phyloP scores from a whole-genome alignment of 345 rosid genomes.

The Eucalyptus victrix region DNA sequence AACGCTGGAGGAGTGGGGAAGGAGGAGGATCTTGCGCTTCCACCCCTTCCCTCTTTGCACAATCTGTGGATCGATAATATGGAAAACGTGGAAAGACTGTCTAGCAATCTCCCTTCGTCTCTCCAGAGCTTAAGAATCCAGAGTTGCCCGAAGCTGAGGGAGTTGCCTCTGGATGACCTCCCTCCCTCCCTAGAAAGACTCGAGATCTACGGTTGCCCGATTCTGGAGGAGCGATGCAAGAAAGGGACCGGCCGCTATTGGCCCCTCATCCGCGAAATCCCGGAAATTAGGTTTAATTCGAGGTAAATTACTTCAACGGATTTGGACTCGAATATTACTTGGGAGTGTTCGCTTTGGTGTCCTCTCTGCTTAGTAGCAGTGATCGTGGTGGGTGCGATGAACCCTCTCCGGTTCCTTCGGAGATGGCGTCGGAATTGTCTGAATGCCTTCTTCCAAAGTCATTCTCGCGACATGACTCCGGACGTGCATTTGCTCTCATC shows the following conservation, averaged over 20 bases:
- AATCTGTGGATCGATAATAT: accelerated
- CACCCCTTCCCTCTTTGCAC: neutral
- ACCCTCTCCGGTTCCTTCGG: too few species aligned
- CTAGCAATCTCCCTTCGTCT: neutral
- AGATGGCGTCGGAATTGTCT: too few species aligned
- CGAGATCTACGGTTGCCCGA: accelerated
- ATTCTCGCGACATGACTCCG: too few species aligned
- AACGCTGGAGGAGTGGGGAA: neutral
- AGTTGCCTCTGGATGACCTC: neutral
- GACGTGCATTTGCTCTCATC: too few species aligned
- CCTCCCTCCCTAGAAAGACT: accelerated
- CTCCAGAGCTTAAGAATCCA: accelerated
- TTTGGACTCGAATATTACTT: neutral
- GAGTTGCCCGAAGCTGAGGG: accelerated
- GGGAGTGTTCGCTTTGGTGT: too few species aligned
- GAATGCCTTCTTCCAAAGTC: too few species aligned
- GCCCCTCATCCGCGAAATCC: neutral
- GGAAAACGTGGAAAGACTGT: neutral
- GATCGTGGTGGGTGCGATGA: too few species aligned
- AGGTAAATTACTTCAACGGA: accelerated
- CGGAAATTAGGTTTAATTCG: accelerated
- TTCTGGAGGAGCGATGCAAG: neutral
- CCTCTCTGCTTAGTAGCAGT: too few species aligned
- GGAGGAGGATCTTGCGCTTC: neutral
- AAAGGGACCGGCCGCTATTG: neutral